Percentiles rank a stretch among this genome's conserved stretches.
Conservation (phyloP, 2,329 filamentous ascomycete species). For the Nothopassalora personata region DNA sequence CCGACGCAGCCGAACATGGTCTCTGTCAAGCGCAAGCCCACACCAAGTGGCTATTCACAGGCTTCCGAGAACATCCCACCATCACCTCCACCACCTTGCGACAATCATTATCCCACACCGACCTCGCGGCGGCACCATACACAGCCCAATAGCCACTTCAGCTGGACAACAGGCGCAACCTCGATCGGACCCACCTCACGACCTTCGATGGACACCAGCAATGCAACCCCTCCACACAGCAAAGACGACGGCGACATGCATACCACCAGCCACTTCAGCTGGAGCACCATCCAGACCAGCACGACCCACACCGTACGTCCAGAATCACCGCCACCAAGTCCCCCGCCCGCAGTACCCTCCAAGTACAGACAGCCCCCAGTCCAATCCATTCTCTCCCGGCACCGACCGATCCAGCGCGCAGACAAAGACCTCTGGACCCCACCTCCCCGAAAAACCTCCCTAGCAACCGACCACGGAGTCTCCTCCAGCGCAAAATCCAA, state of each 20-base stretch:
- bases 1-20: constrained; percentile 3
- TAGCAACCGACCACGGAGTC: not conserved
- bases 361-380: constrained; percentile 22
- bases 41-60: constrained; percentile 11
- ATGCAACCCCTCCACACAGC: constrained; percentile 4
- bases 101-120: constrained; percentile 2
- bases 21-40: constrained; percentile 27
- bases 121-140: constrained; percentile 2
- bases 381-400: constrained; percentile 32
- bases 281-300: constrained; percentile 30
- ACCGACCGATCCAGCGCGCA: constrained; percentile 27
- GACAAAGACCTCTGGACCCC: constrained; percentile 26
- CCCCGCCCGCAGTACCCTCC: constrained; percentile 35
- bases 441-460: constrained; percentile 19
- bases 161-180: constrained; percentile 32
- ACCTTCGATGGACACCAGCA: constrained; percentile 12
- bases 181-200: constrained; percentile 17
- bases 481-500: constrained; percentile 12
- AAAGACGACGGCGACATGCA: not conserved
- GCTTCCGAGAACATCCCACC: constrained; percentile 23
- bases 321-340: constrained; percentile 39
- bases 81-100: constrained; percentile 13
- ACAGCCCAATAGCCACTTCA: constrained; percentile 29
- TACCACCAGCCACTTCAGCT: not conserved
- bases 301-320: constrained; percentile 35